A percentile compares a stretch with the other conserved stretches of the same genome.
Conservation (phyloP, 129 eudicot species). For the Pseudognaphalium luteoalbum region DNA sequence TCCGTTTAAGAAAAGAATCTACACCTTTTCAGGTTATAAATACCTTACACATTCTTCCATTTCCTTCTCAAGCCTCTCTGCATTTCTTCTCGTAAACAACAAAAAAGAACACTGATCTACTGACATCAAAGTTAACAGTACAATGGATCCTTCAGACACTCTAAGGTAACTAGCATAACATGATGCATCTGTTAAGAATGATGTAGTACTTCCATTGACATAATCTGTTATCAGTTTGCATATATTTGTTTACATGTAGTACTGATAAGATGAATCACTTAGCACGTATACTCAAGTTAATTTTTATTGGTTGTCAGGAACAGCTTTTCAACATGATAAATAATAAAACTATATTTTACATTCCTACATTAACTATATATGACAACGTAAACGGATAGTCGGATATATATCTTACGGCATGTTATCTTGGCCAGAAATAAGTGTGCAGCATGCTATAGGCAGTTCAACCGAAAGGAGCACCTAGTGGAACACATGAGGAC, state of each 20-base stretch:
- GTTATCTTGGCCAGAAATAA: slow-evolving; percentile 66
- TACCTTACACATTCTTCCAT: slow-evolving; percentile 33
- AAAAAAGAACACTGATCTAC: slow-evolving; percentile 11
- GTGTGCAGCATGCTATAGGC: slow-evolving; percentile 98
- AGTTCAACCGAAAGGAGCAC: slow-evolving; percentile 92
- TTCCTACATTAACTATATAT: neutral
- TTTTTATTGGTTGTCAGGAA: neutral
- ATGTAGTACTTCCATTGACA: slow-evolving; percentile 12
- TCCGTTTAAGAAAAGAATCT: slow-evolving; percentile 13
- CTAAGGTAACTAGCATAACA: slow-evolving; percentile 48
- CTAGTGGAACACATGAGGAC: slow-evolving; percentile 95
- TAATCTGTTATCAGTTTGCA: neutral
- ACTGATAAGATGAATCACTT: neutral
- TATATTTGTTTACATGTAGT: neutral
- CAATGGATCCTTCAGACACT: slow-evolving; percentile 62
- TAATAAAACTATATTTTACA: neutral
- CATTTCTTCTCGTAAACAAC: slow-evolving; percentile 22
- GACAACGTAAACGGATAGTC: neutral
- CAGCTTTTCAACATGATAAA: slow-evolving; percentile 2
- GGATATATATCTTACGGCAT: slow-evolving; percentile 11
- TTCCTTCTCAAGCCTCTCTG: slow-evolving; percentile 39
- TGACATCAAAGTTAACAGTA: slow-evolving; percentile 36
- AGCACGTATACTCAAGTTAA: neutral
- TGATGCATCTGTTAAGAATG: neutral
- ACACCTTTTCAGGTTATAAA: slow-evolving; percentile 42